Conservation (phyloP, 768 basidiomycete species). For the Trametes meyenii region DNA sequence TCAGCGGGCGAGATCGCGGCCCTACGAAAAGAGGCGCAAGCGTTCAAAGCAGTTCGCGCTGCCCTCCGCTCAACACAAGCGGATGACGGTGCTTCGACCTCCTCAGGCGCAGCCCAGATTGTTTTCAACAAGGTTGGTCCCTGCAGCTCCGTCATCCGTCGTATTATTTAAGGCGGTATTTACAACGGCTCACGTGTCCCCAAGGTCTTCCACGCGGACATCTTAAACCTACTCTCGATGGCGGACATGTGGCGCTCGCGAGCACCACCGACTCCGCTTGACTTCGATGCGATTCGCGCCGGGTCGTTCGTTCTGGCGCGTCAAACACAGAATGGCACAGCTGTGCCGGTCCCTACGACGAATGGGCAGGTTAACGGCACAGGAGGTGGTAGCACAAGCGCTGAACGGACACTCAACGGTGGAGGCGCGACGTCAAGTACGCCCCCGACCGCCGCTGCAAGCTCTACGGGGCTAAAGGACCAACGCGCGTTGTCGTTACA, state of each 20-base stretch:
- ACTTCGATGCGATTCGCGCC: conserved; percentile 74
- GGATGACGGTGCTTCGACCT: conserved; percentile 28
- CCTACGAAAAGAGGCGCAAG: conserved; percentile 85
- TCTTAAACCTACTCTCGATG: conserved; percentile 89
- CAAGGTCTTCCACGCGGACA: conserved; percentile 88
- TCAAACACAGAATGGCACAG: conserved; percentile 21
- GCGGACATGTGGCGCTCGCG: conserved; percentile 95
- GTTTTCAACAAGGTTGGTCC: conserved; percentile 81
- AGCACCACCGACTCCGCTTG: conserved; percentile 82
- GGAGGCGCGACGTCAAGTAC: no score
- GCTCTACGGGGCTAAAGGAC: conserved; percentile 69
- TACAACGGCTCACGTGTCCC: no score
- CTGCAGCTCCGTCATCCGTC: background rate
- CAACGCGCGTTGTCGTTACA: conserved; percentile 75
- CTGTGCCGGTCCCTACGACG: conserved; percentile 21
- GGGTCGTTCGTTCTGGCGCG: conserved; percentile 55
- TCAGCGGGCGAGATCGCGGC: conserved; percentile 91
- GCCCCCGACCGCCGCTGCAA: conserved; percentile 8
- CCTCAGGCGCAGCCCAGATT: conserved; percentile 55
- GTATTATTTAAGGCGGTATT: background rate
- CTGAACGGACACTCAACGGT: no score
- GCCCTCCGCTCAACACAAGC: conserved; percentile 53
- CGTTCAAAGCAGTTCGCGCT: conserved; percentile 79
- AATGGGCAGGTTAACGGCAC: conserved; percentile 26
- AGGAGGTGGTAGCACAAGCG: background rate